Conservation (phyloP, 306 rosid genomes). For the barrel medic (Medicago truncatula) region MtrunA17r5.0-ANR NC_053044.1:53950001-53950500, state of each 20-base stretch:
- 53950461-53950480: slow-evolving; percentile 2
- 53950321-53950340: slow-evolving; percentile 45
- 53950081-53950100: slow-evolving; percentile 9
- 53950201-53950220: slow-evolving; percentile 12
- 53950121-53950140: slow-evolving; percentile 27
- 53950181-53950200: slow-evolving; percentile 24
- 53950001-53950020: slow-evolving; percentile 40
- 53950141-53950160: slow-evolving; percentile 41
- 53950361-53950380: slow-evolving; percentile 35
- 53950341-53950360: slow-evolving; percentile 39
- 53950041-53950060: slow-evolving; percentile 14
- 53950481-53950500: slow-evolving; percentile 30
- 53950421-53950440: slow-evolving; percentile 25
- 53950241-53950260: slow-evolving; percentile 28
- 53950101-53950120: slow-evolving; percentile 42
- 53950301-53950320: slow-evolving; percentile 41
- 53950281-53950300: slow-evolving; percentile 40
- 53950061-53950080: slow-evolving; percentile 21
- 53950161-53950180: slow-evolving; percentile 16
- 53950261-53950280: not conserved
- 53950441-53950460: slow-evolving; percentile 36
- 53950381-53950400: slow-evolving; percentile 35
- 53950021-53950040: slow-evolving; percentile 34
- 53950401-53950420: slow-evolving; percentile 35
- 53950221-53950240: not conserved